Conservation (phyloP, 371 early-diverging fungal species). For the Blastocladiella emersonii region DNA sequence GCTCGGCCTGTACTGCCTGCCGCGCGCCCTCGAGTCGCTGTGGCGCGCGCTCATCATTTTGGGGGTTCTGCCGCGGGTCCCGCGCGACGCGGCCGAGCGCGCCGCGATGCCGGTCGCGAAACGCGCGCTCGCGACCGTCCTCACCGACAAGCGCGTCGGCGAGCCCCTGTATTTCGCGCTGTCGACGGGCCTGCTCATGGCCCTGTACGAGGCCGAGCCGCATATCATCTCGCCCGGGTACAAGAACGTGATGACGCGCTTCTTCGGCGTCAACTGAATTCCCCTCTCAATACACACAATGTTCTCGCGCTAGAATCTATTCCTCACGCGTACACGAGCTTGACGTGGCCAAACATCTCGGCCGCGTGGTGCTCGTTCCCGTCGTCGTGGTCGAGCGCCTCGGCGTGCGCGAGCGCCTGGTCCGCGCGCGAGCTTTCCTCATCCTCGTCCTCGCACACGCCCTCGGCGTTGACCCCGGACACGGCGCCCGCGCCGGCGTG, state of each 20-base stretch:
- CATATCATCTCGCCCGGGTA: slow-evolving; percentile 55
- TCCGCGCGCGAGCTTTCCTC: neutral
- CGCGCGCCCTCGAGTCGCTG: slow-evolving; percentile 58
- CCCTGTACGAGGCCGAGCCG: slow-evolving; percentile 64
- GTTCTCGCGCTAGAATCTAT: too few species aligned
- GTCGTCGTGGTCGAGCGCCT: neutral
- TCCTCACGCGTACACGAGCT: neutral
- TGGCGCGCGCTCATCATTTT: slow-evolving; percentile 32
- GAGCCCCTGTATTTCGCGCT: slow-evolving; percentile 43
- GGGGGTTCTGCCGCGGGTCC: slow-evolving; percentile 20
- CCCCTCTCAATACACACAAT: too few species aligned
- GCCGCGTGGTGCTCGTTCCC: neutral
- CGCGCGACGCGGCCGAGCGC: slow-evolving; percentile 20
- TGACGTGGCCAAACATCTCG: neutral
- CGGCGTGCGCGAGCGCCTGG: neutral
- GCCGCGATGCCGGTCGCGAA: slow-evolving; percentile 36
- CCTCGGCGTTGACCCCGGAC: neutral
- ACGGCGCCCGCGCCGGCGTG: too few species aligned
- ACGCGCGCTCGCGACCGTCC: slow-evolving; percentile 12
- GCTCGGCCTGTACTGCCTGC: slow-evolving; percentile 64
- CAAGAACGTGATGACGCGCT: slow-evolving; percentile 58
- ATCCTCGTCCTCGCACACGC: neutral
- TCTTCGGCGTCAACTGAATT: slow-evolving; percentile 72
- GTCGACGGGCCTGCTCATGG: slow-evolving; percentile 67
- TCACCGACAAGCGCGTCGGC: slow-evolving; percentile 10